Evolutionary conservation across 1,139 yeast genomes (phyloP), one percentile per base, ranked within the genome.

Genomic region (Dujonia santamariae): DNA sequence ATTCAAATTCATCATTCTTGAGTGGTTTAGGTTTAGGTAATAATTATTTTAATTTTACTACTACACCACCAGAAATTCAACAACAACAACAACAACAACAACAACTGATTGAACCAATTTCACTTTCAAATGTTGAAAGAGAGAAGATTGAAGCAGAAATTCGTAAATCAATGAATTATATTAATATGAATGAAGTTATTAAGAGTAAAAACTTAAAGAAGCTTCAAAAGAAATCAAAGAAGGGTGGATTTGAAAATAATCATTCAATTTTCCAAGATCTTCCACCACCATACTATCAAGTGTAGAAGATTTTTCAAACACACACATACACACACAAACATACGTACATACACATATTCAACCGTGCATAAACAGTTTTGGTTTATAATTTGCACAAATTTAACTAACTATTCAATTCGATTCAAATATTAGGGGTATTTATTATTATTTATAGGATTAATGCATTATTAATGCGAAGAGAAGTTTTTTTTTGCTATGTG

Each of bases 11-110:
- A 9, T 44, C 48, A 6, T 43, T 56, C 7, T 43, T 57, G 28
- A 46, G 53, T 34, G 59, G 63, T n/a, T 59, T 63, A 12, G 72
- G 71, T 1, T 50, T 65, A 32, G 69, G 71, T 4, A 62, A 56
- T 37, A 53, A 57, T 35, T 61, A 58, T 40, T 62, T 62, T 47
- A 56, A 59, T 37, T 59, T 63, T 34, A 50, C 61, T 32, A 58
- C 38, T 55, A 62, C 37, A 47, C 61, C 33, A 48, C 46, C 32
- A 49, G 45, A 20, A 15, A n/a, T n/a, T n/a, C n/a, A n/a, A n/a
- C n/a, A n/a, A n/a, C n/a, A 7, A 16, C 4, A 19, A 11, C 9
- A n/a, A n/a, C n/a, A n/a, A n/a, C n/a, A n/a, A n/a, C n/a, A n/a
- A n/a, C n/a, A n/a, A n/a, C n/a, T n/a, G n/a, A n/a, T n/a, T n/a